Conservation (phyloP, 192 early-diverging fungal species). For the Entomortierella lignicola region DNA sequence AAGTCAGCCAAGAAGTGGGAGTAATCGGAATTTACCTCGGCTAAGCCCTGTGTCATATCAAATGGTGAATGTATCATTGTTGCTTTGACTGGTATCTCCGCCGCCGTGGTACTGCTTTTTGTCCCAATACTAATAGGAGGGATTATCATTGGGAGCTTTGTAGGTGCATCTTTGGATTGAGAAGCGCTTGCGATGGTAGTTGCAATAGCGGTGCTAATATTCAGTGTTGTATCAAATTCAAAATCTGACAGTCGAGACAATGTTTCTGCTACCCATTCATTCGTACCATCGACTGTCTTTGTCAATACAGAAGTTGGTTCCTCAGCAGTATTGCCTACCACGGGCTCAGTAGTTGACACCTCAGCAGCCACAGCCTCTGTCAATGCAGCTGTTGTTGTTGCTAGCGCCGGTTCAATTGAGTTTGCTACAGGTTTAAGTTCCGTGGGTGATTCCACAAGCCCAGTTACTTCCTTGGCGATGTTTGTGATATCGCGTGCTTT, state of each 20-base stretch:
- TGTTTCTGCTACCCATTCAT: conserved; percentile 32
- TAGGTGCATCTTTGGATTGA: conserved; percentile 3
- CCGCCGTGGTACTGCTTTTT: background rate
- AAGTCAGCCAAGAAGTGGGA: background rate
- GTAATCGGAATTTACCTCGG: conserved; percentile 10
- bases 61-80: conserved; percentile 29
- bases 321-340: background rate
- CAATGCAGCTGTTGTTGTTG: background rate
- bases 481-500: conserved; percentile 14
- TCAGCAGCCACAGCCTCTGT: background rate
- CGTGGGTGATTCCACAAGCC: background rate
- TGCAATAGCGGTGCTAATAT: conserved; percentile 14
- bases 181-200: conserved; percentile 15
- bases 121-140: conserved; percentile 12
- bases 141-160: conserved; percentile 5
- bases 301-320: background rate
- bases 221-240: conserved; percentile 30
- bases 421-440: background rate
- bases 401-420: background rate
- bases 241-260: conserved; percentile 31
- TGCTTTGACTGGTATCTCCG: conserved; percentile 12
- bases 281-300: background rate
- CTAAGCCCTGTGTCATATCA: conserved; percentile 1
- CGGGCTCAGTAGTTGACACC: background rate
- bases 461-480: conserved; percentile 7